Evolutionary conservation across 371 early-diverging fungal genomes (phyloP), one percentile per base, ranked within the genome.

Genomic region (Apophysomyces trapeziformis): DNA sequence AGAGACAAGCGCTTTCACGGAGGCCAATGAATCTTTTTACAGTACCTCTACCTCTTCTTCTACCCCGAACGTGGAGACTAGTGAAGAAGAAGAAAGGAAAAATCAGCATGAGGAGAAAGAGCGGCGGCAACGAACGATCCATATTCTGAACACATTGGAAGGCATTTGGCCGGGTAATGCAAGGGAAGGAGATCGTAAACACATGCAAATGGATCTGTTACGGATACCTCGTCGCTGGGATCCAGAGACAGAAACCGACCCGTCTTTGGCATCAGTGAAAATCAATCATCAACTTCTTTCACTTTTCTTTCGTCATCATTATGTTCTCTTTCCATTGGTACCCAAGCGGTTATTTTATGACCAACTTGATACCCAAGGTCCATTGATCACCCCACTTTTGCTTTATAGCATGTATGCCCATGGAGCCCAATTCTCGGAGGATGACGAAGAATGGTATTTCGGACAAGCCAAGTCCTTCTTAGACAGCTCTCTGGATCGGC

Each of bases 331-430:
- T 41, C 79, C 76, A 7, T 66, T 79, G 32, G 65, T 79, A 41
- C 74, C 76, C 14, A 69, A 70, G 36, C 61, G 69, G 26, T 32
- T 70, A 38, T 72, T 79, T 43, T 67, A 63, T 9, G 69, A 72
- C 37, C 74, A 79, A 43, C 60, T 76, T 13, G 69, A 74, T 18
- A 57, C 63, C 21, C 54, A 71, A n/a, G 77, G 74, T 8, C 64
- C 68, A 16, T 63, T 77, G 12, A 71, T 77, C n/a, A 67, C 63
- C 37, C 62, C 71, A 8, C 57, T 67, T 1, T 44, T 79, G 12
- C 16, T 79, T 4, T 57, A 68, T 18, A 50, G 66, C 36, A 58
- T 79, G n/a, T 70, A 66, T 44, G 80, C 80, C 1, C 74, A 77
- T 58, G 80, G 71, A 4, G 70, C 80, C 4, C 71, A 66, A 36